Conservation (phyloP, 129 eudicot species). For the Flaveria sonorensis region DNA sequence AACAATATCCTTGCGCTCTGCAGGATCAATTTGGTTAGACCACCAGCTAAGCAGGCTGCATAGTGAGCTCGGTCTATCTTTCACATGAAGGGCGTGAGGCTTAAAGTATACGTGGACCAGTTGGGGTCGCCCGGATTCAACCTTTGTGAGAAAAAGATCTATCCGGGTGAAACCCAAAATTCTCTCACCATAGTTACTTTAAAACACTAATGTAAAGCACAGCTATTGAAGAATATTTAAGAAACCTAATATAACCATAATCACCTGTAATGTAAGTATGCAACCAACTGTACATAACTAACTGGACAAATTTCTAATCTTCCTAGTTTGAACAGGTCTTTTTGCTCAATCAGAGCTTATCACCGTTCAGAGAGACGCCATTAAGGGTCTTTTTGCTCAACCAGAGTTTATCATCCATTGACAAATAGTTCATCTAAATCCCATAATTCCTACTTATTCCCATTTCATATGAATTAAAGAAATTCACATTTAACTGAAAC, state of each 20-base stretch:
- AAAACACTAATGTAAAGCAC: slow-evolving; percentile 4
- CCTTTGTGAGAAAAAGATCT: too few species aligned
- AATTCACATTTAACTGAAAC: neutral
- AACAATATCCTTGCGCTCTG: neutral
- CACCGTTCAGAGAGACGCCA: too few species aligned
- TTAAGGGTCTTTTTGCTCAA: too few species aligned
- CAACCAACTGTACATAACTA: neutral
- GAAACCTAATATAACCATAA: neutral
- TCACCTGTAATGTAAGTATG: slow-evolving; percentile 17
- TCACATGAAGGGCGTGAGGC: slow-evolving; percentile 2
- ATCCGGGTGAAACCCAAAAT: neutral
- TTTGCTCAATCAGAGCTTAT: neutral
- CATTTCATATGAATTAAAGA: neutral
- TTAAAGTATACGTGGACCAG: too few species aligned
- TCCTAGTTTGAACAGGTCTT: neutral
- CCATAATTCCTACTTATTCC: neutral
- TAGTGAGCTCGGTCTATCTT: neutral
- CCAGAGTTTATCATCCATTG: neutral
- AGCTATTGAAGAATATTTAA: neutral
- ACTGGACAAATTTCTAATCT: neutral
- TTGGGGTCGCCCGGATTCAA: too few species aligned
- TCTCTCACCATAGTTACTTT: neutral
- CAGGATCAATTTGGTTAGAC: neutral
- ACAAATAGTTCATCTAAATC: slow-evolving; percentile 8
- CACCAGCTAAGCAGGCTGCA: neutral